phyloP scores from a whole-genome alignment of 768 basidiomycete species.

The Russula emetica region DNA sequence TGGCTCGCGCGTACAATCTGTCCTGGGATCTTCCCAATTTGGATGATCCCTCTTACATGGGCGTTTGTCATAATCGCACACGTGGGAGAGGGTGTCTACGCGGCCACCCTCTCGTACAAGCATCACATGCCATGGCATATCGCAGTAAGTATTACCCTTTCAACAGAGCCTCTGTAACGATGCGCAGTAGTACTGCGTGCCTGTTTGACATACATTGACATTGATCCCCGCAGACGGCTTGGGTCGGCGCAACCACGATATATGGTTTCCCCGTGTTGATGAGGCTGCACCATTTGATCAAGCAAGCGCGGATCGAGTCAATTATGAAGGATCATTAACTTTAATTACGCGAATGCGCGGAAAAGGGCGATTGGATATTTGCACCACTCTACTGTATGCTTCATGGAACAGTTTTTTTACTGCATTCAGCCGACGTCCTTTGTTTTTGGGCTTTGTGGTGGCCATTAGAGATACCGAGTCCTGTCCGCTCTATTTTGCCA shows the following conservation, averaged over 20 bases:
- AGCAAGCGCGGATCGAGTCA: constrained; percentile 67
- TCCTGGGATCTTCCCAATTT: constrained; percentile 34
- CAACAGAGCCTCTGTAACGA: background rate
- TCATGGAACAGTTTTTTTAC: too few species aligned
- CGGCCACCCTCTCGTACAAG: constrained; percentile 43
- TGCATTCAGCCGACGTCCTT: too few species aligned
- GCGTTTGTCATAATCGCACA: constrained; percentile 40
- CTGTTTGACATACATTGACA: background rate
- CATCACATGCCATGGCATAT: constrained; percentile 47
- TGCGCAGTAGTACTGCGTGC: background rate
- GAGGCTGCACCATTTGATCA: constrained; percentile 55
- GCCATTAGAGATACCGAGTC: background rate
- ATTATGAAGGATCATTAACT: constrained; percentile 66
- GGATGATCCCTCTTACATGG: constrained; percentile 35
- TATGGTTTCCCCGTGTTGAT: constrained; percentile 54
- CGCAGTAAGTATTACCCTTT: constrained; percentile 36
- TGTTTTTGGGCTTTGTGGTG: background rate
- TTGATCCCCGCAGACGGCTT: constrained; percentile 41
- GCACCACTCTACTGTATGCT: background rate
- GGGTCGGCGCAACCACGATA: constrained; percentile 47
- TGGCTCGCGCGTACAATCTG: constrained; percentile 36
- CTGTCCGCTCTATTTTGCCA: background rate
- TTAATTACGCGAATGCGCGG: too few species aligned
- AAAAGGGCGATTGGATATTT: background rate
- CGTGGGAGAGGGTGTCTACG: constrained; percentile 47